phyloP scores from a whole-genome alignment of 257 asterid genomes.

The Plectranthus barbatus region DNA sequence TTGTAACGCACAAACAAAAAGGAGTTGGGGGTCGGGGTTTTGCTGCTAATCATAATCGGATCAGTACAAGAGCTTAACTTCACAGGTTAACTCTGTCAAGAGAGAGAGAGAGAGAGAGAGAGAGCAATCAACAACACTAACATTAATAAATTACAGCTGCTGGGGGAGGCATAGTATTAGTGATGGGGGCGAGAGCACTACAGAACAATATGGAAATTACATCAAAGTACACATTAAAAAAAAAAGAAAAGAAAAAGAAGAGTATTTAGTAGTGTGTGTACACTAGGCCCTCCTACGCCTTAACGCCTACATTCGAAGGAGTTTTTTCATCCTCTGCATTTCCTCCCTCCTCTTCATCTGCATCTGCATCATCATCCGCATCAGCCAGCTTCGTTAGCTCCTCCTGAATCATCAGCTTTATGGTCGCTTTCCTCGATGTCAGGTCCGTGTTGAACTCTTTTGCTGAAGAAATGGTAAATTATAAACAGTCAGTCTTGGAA shows the following conservation, averaged over 20 bases:
- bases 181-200: too few species aligned
- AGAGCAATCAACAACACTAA: constrained; percentile 13
- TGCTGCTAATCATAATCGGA: too few species aligned
- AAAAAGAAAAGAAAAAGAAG: background rate
- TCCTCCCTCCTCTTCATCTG: constrained; percentile 66
- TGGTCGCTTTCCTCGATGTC: constrained; percentile 27
- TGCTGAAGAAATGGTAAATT: constrained; percentile 46
- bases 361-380: constrained; percentile 90
- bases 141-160: constrained; percentile 24
- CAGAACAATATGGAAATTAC: constrained; percentile 9
- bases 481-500: too few species aligned
- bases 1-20: too few species aligned
- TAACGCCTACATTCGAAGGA: constrained; percentile 34
- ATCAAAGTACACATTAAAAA: background rate
- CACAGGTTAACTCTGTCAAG: background rate
- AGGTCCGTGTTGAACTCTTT: constrained; percentile 47
- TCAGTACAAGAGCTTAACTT: too few species aligned
- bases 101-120: constrained; percentile 9
- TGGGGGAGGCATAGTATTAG: too few species aligned
- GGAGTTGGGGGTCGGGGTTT: too few species aligned
- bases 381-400: constrained; percentile 84
- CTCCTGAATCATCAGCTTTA: constrained; percentile 82
- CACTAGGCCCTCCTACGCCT: constrained; percentile 35
- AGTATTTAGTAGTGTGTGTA: constrained; percentile 11
- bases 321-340: constrained; percentile 33